Conservation (phyloP, 176 grass and related monocot genomes). For the Aegilops bicornis region DNA sequence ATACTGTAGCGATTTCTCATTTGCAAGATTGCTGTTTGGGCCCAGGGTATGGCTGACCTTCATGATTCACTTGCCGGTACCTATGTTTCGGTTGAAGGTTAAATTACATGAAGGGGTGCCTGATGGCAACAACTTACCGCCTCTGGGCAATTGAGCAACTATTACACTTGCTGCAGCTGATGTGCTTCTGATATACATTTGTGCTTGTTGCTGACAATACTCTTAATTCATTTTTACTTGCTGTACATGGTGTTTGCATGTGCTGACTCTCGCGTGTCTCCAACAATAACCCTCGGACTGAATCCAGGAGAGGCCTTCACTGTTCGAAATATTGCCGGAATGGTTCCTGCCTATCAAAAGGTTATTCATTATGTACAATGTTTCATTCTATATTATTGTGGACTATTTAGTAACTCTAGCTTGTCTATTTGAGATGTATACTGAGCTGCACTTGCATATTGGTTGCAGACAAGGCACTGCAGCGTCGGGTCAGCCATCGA, state of each 20-base stretch:
- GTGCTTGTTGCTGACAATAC: neutral
- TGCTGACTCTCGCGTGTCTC: constrained; percentile 76
- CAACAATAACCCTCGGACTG: constrained; percentile 61
- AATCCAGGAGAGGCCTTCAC: constrained; percentile 84
- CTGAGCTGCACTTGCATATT: constrained; percentile 22
- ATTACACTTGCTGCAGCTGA: neutral
- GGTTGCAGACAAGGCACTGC: constrained; percentile 38
- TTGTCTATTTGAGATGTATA: neutral
- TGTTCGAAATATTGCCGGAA: constrained; percentile 63
- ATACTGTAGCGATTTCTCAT: neutral
- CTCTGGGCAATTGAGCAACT: neutral
- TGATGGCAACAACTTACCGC: neutral
- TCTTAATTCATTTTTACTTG: constrained; percentile 23
- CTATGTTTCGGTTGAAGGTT: neutral
- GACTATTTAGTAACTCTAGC: constrained; percentile 4
- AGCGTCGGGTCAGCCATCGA: constrained; percentile 61
- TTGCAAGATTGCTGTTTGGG: neutral
- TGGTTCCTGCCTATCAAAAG: constrained; percentile 45
- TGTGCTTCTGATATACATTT: neutral
- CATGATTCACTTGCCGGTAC: neutral
- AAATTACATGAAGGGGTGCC: neutral
- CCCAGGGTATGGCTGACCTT: neutral
- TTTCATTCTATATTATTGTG: constrained; percentile 2
- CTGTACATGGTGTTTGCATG: constrained; percentile 94
- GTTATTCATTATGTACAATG: neutral